A percentile compares a stretch with the other conserved stretches of the same genome.
These are phyloP conservation scores for Saitozyma podzolica DNA, from an alignment of 768 basidiomycete species.

Conservation along the genomic window DNA sequence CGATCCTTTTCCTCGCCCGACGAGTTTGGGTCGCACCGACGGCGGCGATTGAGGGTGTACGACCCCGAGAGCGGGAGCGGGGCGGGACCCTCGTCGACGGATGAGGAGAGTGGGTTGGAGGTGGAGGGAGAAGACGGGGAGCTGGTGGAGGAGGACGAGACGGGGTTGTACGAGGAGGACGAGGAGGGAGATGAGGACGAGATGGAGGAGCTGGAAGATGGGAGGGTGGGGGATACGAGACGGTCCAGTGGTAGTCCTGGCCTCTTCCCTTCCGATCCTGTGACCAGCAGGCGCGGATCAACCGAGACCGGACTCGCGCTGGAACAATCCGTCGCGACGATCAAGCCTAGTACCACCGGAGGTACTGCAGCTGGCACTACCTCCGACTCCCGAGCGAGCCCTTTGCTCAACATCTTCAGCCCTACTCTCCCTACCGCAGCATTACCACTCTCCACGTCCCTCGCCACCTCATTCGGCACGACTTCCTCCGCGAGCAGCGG, in stretches of 20 bases:
- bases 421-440: too few relatives aligned
- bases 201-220: conserved; percentile 17
- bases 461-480: too few relatives aligned
- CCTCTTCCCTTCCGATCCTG: too few relatives aligned
- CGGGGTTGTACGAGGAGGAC: conserved; percentile 13
- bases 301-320: conserved; percentile 2
- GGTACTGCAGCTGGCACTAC: too few relatives aligned
- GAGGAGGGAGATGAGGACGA: conserved; percentile 21
- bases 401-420: not conserved
- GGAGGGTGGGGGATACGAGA: conserved; percentile 10
- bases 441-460: too few relatives aligned
- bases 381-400: too few relatives aligned
- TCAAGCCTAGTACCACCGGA: not conserved
- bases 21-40: conserved; percentile 7
- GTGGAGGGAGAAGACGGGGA: conserved; percentile 8
- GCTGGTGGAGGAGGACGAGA: conserved; percentile 19
- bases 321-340: conserved; percentile 14
- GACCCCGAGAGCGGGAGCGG: conserved; percentile 5
- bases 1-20: conserved; percentile 12
- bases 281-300: not conserved
- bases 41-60: not conserved
- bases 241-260: conserved; percentile 3
- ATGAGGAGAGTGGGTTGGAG: conserved; percentile 1
- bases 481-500: too few relatives aligned
- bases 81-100: not conserved